A percentile compares a stretch with the other conserved stretches of the same genome.
Conservation (phyloP, 2,329 filamentous ascomycete genomes). For the Claviceps sp. region DNA sequence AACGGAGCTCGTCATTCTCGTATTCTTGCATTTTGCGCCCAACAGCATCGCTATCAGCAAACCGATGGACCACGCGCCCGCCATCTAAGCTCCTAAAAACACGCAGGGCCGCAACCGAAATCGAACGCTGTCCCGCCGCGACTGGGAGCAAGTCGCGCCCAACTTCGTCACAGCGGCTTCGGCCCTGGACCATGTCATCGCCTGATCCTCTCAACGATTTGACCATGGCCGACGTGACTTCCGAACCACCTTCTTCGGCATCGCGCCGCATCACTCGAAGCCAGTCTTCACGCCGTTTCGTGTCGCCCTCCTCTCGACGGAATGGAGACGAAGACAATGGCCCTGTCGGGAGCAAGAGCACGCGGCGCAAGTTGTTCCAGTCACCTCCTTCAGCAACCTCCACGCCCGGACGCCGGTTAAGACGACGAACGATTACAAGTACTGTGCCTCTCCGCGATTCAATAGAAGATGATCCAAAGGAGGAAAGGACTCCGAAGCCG, state of each 20-base stretch:
- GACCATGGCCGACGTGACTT: conserved; percentile 19
- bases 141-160: conserved; percentile 12
- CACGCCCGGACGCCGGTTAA: conserved; percentile 16
- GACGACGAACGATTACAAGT: conserved; percentile 30
- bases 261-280: conserved; percentile 31
- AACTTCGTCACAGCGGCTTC: conserved; percentile 9
- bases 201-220: conserved; percentile 35
- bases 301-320: conserved; percentile 33
- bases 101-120: conserved; percentile 4
- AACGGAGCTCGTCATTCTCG: neutral
- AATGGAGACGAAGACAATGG: conserved; percentile 7
- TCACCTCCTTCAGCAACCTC: conserved; percentile 26
- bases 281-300: conserved; percentile 25
- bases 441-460: conserved; percentile 37
- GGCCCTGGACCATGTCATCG: conserved; percentile 29
- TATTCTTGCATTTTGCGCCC: neutral
- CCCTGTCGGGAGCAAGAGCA: conserved; percentile 15
- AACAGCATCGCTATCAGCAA: neutral
- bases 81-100: neutral
- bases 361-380: conserved; percentile 30
- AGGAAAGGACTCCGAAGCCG: conserved; percentile 25
- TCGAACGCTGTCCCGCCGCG: neutral
- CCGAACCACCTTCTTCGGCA: conserved; percentile 21
- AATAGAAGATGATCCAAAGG: conserved; percentile 18
- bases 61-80: neutral